A percentile compares a stretch with the other conserved stretches of the same genome.
Conservation (phyloP, 2,329 filamentous ascomycete genomes). For the Fusarium lateritium region DNA sequence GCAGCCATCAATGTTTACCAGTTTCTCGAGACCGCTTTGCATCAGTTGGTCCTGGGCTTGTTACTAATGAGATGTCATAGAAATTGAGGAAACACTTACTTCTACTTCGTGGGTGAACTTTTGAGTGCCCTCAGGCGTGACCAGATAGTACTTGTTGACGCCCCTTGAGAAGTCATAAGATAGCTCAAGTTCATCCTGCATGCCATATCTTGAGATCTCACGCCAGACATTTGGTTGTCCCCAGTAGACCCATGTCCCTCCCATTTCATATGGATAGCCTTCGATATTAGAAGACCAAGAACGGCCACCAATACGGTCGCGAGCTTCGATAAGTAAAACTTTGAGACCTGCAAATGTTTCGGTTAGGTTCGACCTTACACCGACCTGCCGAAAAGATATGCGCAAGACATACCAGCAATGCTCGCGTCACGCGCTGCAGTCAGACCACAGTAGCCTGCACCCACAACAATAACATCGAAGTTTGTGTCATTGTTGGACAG, state of each 20-base stretch:
- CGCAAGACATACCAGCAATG: constrained; percentile 40
- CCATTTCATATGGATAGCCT: constrained; percentile 63
- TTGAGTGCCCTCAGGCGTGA: constrained; percentile 47
- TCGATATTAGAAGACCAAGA: constrained; percentile 62
- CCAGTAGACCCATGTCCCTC: constrained; percentile 66
- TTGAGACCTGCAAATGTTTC: constrained; percentile 47
- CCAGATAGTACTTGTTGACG: constrained; percentile 59
- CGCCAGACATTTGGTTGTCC: constrained; percentile 60
- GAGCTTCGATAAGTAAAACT: constrained; percentile 62
- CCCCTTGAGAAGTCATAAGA: constrained; percentile 59
- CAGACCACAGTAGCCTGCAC: constrained; percentile 52
- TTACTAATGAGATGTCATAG: fast-evolving
- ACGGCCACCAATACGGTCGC: constrained; percentile 64
- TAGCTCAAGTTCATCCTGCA: constrained; percentile 57
- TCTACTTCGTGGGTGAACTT: constrained; percentile 61
- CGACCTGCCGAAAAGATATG: fast-evolving
- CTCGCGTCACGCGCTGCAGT: constrained; percentile 50
- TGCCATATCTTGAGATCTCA: constrained; percentile 62
- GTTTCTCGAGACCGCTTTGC: constrained; percentile 56
- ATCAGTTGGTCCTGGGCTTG: constrained; percentile 48
- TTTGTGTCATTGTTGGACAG: constrained; percentile 13
- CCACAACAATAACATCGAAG: constrained; percentile 52
- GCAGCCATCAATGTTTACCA: constrained; percentile 62
- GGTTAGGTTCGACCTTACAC: neutral
- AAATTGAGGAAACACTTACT: constrained; percentile 26